phyloP scores from a whole-genome alignment of 75 land plant species.

The Pinus tabuliformis region DNA sequence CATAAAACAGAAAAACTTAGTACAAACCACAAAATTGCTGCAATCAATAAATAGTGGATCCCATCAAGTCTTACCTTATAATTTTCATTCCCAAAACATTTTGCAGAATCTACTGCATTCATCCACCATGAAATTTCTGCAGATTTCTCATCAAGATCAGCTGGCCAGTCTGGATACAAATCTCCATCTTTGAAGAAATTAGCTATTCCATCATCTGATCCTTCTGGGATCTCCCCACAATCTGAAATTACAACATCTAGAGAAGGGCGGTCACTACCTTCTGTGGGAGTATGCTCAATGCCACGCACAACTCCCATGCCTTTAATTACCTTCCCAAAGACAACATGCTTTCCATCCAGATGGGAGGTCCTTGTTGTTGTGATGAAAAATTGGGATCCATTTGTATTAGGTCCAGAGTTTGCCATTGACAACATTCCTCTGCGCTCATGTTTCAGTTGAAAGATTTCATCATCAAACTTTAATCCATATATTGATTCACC shows the following conservation, averaged over 20 bases:
- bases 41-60: background rate
- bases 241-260: slow-evolving; percentile 63
- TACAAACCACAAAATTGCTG: background rate
- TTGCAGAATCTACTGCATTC: slow-evolving; percentile 74
- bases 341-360: slow-evolving; percentile 96
- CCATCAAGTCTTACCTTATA: slow-evolving; percentile 51
- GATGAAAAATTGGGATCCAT: slow-evolving; percentile 97
- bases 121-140: slow-evolving; percentile 88
- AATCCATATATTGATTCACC: slow-evolving; percentile 98
- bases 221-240: slow-evolving; percentile 86
- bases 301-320: slow-evolving; percentile 95
- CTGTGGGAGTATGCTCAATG: slow-evolving; percentile 70
- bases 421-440: slow-evolving; percentile 99
- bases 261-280: slow-evolving; percentile 52
- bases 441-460: slow-evolving; percentile 90
- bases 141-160: slow-evolving; percentile 75
- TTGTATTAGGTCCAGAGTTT: slow-evolving; percentile 88
- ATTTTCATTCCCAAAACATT: slow-evolving; percentile 75
- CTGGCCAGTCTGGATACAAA: slow-evolving; percentile 91
- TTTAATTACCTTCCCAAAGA: slow-evolving; percentile 94
- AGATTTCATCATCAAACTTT: slow-evolving; percentile 95
- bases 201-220: slow-evolving; percentile 70
- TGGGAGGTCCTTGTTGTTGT: slow-evolving; percentile 88
- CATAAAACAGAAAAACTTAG: background rate
- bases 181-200: slow-evolving; percentile 94